A percentile compares a stretch with the other conserved stretches of the same genome.
phyloP scores from a whole-genome alignment of 2,329 filamentous ascomycete species.

The Berkeleyomyces rouxiae region DNA sequence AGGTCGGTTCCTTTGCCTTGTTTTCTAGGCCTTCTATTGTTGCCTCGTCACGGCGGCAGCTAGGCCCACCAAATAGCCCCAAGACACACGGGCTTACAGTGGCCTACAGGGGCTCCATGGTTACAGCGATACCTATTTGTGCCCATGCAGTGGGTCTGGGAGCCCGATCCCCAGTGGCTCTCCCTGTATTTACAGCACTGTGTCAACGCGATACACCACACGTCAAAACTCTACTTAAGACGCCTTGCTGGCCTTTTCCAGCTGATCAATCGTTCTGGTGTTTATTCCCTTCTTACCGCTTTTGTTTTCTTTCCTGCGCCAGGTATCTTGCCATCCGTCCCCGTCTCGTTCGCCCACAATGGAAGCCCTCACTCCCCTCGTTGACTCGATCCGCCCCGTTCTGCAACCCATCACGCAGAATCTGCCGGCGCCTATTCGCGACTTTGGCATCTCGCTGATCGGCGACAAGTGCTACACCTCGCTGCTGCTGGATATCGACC shows the following conservation, averaged over 20 bases:
- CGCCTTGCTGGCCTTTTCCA: conserved; percentile 4
- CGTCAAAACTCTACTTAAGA: background rate
- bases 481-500: conserved; percentile 71
- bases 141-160: background rate
- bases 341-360: background rate
- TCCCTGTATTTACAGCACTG: background rate
- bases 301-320: background rate
- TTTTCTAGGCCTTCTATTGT: background rate
- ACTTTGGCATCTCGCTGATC: conserved; percentile 63
- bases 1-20: background rate
- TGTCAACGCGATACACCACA: background rate
- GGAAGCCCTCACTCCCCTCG: conserved; percentile 21
- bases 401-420: conserved; percentile 55
- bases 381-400: conserved; percentile 44
- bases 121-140: no score
- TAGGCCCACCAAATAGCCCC: no score
- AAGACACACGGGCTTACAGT: background rate
- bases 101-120: background rate
- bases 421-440: conserved; percentile 57
- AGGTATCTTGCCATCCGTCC: background rate
- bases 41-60: background rate
- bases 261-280: background rate
- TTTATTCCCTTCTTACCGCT: background rate
- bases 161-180: background rate
- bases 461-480: conserved; percentile 72